phyloP scores from a whole-genome alignment of 2,329 filamentous ascomycete species.

The Aspergillus candidus region DNA sequence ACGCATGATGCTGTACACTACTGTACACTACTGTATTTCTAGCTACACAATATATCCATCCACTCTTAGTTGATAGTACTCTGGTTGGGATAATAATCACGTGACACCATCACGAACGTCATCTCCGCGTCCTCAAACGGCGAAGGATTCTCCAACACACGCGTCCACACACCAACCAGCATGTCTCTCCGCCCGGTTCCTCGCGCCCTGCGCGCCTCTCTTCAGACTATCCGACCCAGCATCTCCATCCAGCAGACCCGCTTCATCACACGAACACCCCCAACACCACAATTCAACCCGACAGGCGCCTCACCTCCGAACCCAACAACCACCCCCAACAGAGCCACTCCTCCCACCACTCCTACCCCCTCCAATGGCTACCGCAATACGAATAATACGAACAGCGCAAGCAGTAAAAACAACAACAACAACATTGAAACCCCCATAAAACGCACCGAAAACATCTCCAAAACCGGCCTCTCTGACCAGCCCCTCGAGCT shows the following conservation, averaged over 20 bases:
- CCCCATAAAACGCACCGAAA: conserved; percentile 25
- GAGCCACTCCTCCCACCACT: conserved; percentile 5
- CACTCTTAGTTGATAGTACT: too few relatives aligned
- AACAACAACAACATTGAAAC: conserved; percentile 17
- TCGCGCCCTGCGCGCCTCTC: conserved; percentile 14
- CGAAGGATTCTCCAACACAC: background rate
- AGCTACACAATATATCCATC: conserved; percentile 5
- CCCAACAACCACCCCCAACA: conserved; percentile 13
- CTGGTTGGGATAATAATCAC: conserved; percentile 21
- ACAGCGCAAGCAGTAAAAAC: conserved; percentile 15
- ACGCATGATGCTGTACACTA: conserved; percentile 42
- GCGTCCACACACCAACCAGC: conserved; percentile 2
- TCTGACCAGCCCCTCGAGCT: conserved; percentile 31
- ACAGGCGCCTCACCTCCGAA: conserved; percentile 4
- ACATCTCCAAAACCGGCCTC: conserved; percentile 36
- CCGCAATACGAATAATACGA: conserved; percentile 5
- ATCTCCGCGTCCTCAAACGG: conserved; percentile 1
- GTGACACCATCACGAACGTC: conserved; percentile 18
- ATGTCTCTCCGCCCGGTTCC: conserved; percentile 20
- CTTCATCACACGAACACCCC: conserved; percentile 6
- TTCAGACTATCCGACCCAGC: background rate
- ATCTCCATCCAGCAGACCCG: conserved; percentile 7
- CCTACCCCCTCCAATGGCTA: conserved; percentile 10
- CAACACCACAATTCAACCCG: conserved; percentile 5
- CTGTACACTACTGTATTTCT: background rate